Evolutionary conservation across 2,329 filamentous ascomycete genomes (phyloP).

Genomic region (Fusarium pseudograminearum): DNA sequence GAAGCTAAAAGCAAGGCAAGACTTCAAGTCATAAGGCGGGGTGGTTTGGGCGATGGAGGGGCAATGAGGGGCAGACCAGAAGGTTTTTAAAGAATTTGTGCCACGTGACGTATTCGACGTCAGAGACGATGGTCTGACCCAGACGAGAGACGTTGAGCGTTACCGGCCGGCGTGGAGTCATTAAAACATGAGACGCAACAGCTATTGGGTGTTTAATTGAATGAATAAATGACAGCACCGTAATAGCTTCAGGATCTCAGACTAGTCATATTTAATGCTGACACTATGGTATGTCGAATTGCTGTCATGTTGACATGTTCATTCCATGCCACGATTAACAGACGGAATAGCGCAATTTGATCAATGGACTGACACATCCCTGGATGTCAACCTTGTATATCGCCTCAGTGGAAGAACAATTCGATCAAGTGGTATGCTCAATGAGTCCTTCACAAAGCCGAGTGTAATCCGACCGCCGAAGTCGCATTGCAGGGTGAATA

Average conservation of each 20-base stretch:
- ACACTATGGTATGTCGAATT: neutral
- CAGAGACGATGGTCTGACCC: conserved; percentile 5
- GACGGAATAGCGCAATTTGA: neutral
- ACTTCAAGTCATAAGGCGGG: conserved; percentile 15
- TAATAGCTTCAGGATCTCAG: neutral
- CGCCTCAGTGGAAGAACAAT: neutral
- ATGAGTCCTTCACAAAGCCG: neutral
- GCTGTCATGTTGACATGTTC: neutral
- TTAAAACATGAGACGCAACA: neutral
- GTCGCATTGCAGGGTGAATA: neutral
- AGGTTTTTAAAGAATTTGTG: conserved; percentile 7
- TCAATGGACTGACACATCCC: neutral
- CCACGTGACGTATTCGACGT: conserved; percentile 13
- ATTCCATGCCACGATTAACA: neutral
- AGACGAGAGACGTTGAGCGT: neutral
- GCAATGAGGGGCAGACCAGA: conserved; percentile 15
- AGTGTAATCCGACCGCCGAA: neutral
- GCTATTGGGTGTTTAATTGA: neutral
- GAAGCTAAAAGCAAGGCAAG: conserved; percentile 4
- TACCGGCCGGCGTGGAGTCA: conserved; percentile 1
- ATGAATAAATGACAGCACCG: neutral
- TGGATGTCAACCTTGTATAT: neutral
- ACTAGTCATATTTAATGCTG: neutral
- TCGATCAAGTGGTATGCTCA: neutral
- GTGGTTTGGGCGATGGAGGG: conserved; percentile 12